Evolutionary conservation across 257 asterid species (phyloP), one percentile per base, ranked within the genome.

Genomic region (Gentiana dahurica): DNA sequence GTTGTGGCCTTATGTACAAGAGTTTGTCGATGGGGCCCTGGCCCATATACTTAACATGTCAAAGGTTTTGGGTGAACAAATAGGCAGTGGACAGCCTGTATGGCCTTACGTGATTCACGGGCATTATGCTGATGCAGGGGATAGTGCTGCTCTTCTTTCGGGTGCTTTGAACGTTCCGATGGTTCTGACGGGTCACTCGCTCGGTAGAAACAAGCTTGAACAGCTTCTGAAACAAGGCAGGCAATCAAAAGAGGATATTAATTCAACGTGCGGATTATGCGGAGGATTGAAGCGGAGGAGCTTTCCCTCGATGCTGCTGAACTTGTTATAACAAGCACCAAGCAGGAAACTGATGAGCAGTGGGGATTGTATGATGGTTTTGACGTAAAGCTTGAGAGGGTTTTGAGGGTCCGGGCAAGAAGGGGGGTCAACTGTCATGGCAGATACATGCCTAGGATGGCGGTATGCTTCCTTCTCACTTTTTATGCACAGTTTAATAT

Each of bases 91-190:
- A 5, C 81, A 80, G 47, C 91, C 95, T 0, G 82, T 87, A 13
- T 84, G 95, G 94, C 95, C 94, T 0, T 81, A 81, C 51, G 94
- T 87, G 33, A 79, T 87, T 55, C 95, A 87, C 4, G 95, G 89
- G 12, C 95, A 87, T 70, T 87, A 87, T 65, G 94, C 95, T 1
- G 95, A 87, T 75, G 95, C 91, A 13, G 94, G 95, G 69, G 95
- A 87, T 63, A 80, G 86, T 55, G 94, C 94, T 12, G 94, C 95
- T 62, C 92, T 81, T 33, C 86, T 87, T 56, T 84, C 94, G 2
- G 95, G 94, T 24, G 89, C 94, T 36, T 69, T 87, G 39, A 87
- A 87, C 63, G 94, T 87, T 54, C 95, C 95, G 0, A 87, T 87
- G 95, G 95, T 87, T 49, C 65, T 87, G 54, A 87, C 95, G 0